These are phyloP conservation scores for Exutisphaerella laricina DNA, from an alignment of 2,329 filamentous ascomycete species.

Conservation along the genomic window DNA sequence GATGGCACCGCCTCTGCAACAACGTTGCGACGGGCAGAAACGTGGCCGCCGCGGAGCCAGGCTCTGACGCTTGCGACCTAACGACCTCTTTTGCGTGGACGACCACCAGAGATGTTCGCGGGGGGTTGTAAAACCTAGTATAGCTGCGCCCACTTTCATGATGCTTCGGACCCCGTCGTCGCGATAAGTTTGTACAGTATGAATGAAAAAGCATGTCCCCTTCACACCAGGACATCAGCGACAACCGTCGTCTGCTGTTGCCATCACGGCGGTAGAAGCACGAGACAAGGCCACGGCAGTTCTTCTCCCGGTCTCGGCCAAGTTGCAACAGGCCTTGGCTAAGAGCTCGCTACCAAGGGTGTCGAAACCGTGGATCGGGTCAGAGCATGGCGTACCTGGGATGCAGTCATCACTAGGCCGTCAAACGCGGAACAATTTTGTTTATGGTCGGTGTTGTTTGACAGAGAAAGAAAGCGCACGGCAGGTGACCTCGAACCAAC, in stretches of 20 bases:
- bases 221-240: too few species aligned
- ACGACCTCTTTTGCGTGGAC: too few species aligned
- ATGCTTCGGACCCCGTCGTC: too few species aligned
- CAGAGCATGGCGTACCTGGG: too few species aligned
- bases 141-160: too few species aligned
- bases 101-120: too few species aligned
- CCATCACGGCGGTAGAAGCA: neutral
- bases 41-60: neutral
- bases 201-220: too few species aligned
- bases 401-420: constrained; percentile 1
- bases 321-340: constrained; percentile 3
- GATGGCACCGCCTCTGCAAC: neutral
- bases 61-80: neutral
- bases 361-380: too few species aligned
- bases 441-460: constrained; percentile 5
- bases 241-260: neutral
- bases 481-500: constrained; percentile 7
- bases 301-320: neutral
- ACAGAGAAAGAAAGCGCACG: constrained; percentile 2
- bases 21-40: neutral
- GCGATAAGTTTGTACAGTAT: too few species aligned
- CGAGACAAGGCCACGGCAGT: neutral
- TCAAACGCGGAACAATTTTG: constrained; percentile 9
- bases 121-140: too few species aligned
- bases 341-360: constrained; percentile 6